phyloP scores from a whole-genome alignment of 306 rosid species.

The Quercus cerris region DNA sequence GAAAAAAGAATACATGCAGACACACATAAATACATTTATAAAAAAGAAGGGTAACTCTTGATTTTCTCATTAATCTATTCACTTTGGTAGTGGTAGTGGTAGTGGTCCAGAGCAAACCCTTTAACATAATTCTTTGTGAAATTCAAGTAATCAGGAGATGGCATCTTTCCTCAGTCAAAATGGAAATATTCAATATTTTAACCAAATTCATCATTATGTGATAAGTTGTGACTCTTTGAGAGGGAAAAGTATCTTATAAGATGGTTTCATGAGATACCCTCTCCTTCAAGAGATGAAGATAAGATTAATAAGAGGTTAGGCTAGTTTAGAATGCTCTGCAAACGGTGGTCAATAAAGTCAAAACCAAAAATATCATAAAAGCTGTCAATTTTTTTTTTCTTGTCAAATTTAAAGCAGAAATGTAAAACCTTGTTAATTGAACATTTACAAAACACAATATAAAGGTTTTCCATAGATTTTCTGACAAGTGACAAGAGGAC shows the following conservation, averaged over 20 bases:
- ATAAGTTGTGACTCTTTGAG: neutral
- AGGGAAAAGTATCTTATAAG: too few relatives aligned
- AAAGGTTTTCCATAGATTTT: neutral
- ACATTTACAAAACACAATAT: neutral
- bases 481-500: neutral
- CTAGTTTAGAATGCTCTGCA: neutral
- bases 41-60: too few relatives aligned
- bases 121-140: neutral
- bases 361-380: neutral
- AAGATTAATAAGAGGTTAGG: neutral
- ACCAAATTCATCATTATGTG: neutral
- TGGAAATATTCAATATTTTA: neutral
- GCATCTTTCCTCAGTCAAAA: neutral
- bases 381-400: neutral
- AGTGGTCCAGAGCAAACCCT: neutral
- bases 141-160: neutral
- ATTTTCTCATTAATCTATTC: neutral
- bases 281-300: neutral
- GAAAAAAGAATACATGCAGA: too few relatives aligned
- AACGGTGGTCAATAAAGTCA: neutral
- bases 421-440: neutral
- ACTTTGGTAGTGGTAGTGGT: neutral
- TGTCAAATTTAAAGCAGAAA: neutral
- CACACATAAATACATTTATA: too few relatives aligned
- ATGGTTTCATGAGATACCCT: too few relatives aligned